Evolutionary conservation across 306 rosid species (phyloP).

Genomic region (Vicia faba): DNA sequence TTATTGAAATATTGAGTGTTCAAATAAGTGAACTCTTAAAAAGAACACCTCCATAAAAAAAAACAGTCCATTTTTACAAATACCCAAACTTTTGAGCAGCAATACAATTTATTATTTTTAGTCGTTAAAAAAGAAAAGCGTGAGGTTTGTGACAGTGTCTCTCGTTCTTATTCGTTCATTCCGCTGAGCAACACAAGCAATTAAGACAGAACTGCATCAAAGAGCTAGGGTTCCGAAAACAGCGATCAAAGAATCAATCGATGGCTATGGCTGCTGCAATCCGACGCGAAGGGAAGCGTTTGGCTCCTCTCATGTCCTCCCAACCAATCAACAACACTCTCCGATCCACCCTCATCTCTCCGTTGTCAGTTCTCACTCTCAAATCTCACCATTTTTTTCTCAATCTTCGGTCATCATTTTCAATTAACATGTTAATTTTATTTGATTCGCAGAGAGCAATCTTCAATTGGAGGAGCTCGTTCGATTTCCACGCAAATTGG

Average conservation of each 20-base stretch:
- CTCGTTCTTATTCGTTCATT: conserved; percentile 1
- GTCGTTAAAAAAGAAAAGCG: neutral
- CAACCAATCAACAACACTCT: conserved; percentile 44
- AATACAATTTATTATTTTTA: too few relatives aligned
- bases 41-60: too few relatives aligned
- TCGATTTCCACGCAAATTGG: conserved; percentile 93
- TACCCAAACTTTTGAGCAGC: too few relatives aligned
- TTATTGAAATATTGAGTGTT: too few relatives aligned
- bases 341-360: conserved; percentile 43
- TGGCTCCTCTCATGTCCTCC: conserved; percentile 63
- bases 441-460: conserved; percentile 65
- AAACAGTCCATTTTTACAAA: too few relatives aligned
- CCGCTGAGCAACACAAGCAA: neutral
- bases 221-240: conserved; percentile 49
- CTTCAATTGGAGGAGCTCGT: conserved; percentile 74
- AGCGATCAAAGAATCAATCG: conserved; percentile 38
- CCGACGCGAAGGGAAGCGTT: conserved; percentile 90
- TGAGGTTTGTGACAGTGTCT: neutral
- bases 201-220: neutral
- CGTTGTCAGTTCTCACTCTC: conserved; percentile 30
- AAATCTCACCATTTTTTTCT: neutral
- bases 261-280: conserved; percentile 97
- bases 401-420: neutral
- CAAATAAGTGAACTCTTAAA: too few relatives aligned
- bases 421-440: conserved; percentile 1